A percentile compares a stretch with the other conserved stretches of the same genome.
phyloP scores from a whole-genome alignment of 345 rosid genomes.

The Limnanthes douglasii region DNA sequence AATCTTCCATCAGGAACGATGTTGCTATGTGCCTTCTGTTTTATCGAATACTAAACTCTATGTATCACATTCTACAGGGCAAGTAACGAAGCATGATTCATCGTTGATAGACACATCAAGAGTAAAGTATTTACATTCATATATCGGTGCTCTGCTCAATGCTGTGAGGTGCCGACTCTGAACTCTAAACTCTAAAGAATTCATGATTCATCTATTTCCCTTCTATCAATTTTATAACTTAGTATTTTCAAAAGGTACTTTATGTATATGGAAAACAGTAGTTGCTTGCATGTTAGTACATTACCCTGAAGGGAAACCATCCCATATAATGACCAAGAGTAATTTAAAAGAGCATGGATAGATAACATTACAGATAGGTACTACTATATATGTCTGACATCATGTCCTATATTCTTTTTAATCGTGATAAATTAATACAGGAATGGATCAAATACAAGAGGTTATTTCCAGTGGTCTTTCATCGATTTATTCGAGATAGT shows the following conservation, averaged over 20 bases:
- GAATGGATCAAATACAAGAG: slow-evolving; percentile 33
- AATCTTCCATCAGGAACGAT: background rate
- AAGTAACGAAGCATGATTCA: slow-evolving; percentile 6
- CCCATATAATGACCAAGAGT: no score
- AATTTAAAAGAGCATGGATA: no score
- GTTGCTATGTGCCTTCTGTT: background rate
- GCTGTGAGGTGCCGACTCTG: slow-evolving; percentile 12
- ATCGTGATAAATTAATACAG: slow-evolving; percentile 3
- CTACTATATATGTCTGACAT: background rate
- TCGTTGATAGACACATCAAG: slow-evolving; percentile 15
- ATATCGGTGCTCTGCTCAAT: slow-evolving; percentile 16
- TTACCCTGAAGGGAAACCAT: no score
- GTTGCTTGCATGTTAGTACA: no score
- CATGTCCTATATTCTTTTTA: background rate
- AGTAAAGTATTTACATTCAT: slow-evolving; percentile 8
- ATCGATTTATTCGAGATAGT: slow-evolving; percentile 25
- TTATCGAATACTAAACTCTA: background rate
- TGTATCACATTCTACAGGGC: no score
- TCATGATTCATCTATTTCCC: background rate
- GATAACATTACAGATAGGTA: background rate
- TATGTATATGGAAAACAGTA: no score
- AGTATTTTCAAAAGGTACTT: no score
- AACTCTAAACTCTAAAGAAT: background rate
- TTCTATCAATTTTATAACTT: no score
- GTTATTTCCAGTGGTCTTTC: slow-evolving; percentile 36